Evolutionary conservation across 1,139 yeast genomes (phyloP), one percentile per base, ranked within the genome.

Genomic region (Pichia sp.): DNA sequence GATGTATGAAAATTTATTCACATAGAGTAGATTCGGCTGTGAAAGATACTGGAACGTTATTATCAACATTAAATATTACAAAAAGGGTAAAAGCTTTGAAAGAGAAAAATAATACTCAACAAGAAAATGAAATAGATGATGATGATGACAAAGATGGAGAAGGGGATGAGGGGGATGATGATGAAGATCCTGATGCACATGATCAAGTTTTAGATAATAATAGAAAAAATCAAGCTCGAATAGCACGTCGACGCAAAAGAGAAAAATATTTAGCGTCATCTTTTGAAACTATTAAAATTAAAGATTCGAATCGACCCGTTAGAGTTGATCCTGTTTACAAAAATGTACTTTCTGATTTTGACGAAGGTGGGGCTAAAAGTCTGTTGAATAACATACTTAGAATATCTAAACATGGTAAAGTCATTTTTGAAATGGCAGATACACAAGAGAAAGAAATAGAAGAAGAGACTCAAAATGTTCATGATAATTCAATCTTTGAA

Each of bases 21-120:
- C 80, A 88, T 25, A 74, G 98, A 54, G 89, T 91, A 15, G 97
- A 89, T 53, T 83, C 95, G 0, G 95, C 87, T 0, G 95, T 91
- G 2, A 80, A 84, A 1, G 97, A 89, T 54, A 87, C 96, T 0
- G 95, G 95, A 4, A 79, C 80, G 53, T 66, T 89, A 44, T 65
- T 89, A 33, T 85, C 91, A 59, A 96, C 96, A 4, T 65, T 80
- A 42, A 43, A 43, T 35, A 33, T 42, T 1, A 24, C n/a, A n/a
- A n/a, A n/a, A n/a, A n/a, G n/a, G n/a, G n/a, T n/a, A n/a, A n/a
- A n/a, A n/a, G n/a, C n/a, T n/a, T n/a, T n/a, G n/a, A n/a, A n/a
- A n/a, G n/a, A n/a, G n/a, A 23, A 25, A 10, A 26, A 16, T 20
- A 21, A 3, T n/a, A 18, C 28, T 28, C 38, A 44, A 24, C 49